A percentile compares a stretch with the other conserved stretches of the same genome.
These are phyloP conservation scores for Fusarium fujikuroi DNA, from an alignment of 2,329 filamentous ascomycete species.

Conservation along the genomic window DNA sequence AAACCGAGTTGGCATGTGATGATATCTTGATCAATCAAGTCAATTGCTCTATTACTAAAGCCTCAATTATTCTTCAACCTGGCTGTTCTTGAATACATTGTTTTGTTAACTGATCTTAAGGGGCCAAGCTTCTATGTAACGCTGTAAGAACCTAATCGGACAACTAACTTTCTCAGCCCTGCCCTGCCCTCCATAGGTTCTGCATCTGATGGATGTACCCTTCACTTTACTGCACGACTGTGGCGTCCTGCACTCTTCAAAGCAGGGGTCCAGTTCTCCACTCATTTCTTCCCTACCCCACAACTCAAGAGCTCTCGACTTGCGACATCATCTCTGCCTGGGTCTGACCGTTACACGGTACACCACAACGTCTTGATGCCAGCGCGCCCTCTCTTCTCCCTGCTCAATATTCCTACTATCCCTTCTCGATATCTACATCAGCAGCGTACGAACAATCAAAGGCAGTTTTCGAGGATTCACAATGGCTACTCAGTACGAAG, in stretches of 20 bases:
- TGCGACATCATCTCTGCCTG: slow-evolving; percentile 39
- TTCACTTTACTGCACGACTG: not conserved
- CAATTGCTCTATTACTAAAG: not conserved
- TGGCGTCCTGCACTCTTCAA: not conserved
- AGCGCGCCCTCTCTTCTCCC: not conserved
- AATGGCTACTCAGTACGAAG: slow-evolving; percentile 70
- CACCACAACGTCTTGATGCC: slow-evolving; percentile 21
- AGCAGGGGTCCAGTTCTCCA: slow-evolving; percentile 19
- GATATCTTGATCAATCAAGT: not conserved
- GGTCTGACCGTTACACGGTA: slow-evolving; percentile 26
- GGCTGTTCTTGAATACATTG: too few species aligned
- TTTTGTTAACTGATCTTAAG: not conserved
- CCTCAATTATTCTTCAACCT: too few species aligned
- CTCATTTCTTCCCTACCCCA: not conserved
- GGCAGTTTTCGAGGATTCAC: slow-evolving; percentile 12
- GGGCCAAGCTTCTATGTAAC: not conserved
- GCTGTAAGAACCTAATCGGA: slow-evolving; percentile 21
- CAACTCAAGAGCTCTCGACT: slow-evolving; percentile 27
- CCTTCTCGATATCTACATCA: not conserved
- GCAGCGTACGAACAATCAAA: not conserved
- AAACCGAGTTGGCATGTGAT: not conserved
- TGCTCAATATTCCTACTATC: not conserved
- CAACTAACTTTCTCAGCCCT: not conserved
- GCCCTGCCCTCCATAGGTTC: not conserved
- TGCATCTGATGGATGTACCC: too few species aligned